A percentile compares a stretch with the other conserved stretches of the same genome.
Conservation (phyloP, 2,329 filamentous ascomycete genomes). For the Aphanoascus verrucosus region DNA sequence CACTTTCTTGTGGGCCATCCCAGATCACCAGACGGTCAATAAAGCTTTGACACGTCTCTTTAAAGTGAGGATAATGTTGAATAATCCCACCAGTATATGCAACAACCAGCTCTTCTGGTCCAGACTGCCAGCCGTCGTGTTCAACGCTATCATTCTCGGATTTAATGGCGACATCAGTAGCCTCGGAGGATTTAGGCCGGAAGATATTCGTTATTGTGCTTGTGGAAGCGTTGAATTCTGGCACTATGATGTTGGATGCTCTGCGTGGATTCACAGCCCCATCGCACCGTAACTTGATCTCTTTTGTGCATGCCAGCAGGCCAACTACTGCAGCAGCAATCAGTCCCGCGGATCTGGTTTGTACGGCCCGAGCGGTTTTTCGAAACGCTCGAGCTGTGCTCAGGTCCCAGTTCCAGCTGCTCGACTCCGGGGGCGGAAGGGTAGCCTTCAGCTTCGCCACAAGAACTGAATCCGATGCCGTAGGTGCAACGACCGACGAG, state of each 20-base stretch:
- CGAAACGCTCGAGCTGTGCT: slow-evolving; percentile 51
- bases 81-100: slow-evolving; percentile 70
- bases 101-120: slow-evolving; percentile 54
- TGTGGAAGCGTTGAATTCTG: slow-evolving; percentile 16
- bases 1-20: slow-evolving; percentile 28
- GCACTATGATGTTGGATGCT: slow-evolving; percentile 16
- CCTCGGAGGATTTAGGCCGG: background rate
- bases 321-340: slow-evolving; percentile 63
- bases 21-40: slow-evolving; percentile 42
- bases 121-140: slow-evolving; percentile 32
- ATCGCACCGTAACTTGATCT: slow-evolving; percentile 43
- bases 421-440: slow-evolving; percentile 38
- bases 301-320: slow-evolving; percentile 56
- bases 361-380: slow-evolving; percentile 58
- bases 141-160: background rate
- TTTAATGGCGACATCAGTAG: background rate
- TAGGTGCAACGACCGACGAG: slow-evolving; percentile 54
- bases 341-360: slow-evolving; percentile 61
- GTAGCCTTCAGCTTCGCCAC: slow-evolving; percentile 42
- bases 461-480: slow-evolving; percentile 41
- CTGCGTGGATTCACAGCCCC: slow-evolving; percentile 28
- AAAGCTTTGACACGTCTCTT: slow-evolving; percentile 54
- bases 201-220: slow-evolving; percentile 19
- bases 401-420: slow-evolving; percentile 52
- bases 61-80: slow-evolving; percentile 59